Evolutionary conservation across 2,329 filamentous ascomycete genomes (phyloP).

Genomic region (Fusarium austroafricanum): DNA sequence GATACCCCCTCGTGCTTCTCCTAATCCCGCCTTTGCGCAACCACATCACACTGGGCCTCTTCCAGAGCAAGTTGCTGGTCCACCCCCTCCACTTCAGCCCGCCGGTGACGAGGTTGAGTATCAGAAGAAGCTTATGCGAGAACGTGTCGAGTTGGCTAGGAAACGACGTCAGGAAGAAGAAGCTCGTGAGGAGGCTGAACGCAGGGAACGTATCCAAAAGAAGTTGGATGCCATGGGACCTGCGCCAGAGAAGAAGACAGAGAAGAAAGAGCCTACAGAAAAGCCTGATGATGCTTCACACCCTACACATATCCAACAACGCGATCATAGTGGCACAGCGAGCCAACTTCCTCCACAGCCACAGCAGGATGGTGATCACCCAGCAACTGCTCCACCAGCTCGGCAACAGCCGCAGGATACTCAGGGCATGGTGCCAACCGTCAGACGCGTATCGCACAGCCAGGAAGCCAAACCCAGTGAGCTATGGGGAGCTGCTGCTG

Average conservation of each 20-base stretch:
- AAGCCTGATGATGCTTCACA: slow-evolving; percentile 55
- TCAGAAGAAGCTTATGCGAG: slow-evolving; percentile 79
- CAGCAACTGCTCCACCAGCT: slow-evolving; percentile 1
- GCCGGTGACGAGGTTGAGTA: slow-evolving; percentile 68
- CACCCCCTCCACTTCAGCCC: slow-evolving; percentile 49
- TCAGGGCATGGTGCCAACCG: slow-evolving; percentile 24
- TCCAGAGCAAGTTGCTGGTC: slow-evolving; percentile 48
- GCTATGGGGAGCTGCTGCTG: slow-evolving; percentile 53
- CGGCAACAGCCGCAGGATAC: slow-evolving; percentile 23
- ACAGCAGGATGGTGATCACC: slow-evolving; percentile 31
- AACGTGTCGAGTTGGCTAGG: slow-evolving; percentile 75
- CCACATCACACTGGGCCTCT: slow-evolving; percentile 50
- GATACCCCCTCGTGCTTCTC: slow-evolving; percentile 55
- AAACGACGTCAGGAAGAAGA: slow-evolving; percentile 76
- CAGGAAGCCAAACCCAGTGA: slow-evolving; percentile 50
- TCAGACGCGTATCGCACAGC: slow-evolving; percentile 49
- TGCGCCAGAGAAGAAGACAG: slow-evolving; percentile 68
- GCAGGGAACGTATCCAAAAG: slow-evolving; percentile 75
- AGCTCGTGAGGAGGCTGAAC: slow-evolving; percentile 77
- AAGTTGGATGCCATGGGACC: slow-evolving; percentile 78
- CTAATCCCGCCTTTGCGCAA: slow-evolving; percentile 55
- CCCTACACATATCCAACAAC: slow-evolving; percentile 52
- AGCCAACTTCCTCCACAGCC: slow-evolving; percentile 29
- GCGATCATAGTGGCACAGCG: slow-evolving; percentile 34
- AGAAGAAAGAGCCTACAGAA: slow-evolving; percentile 61